Evolutionary conservation across 176 grass and related monocot species (phyloP), one percentile per base, ranked within the genome.

Genomic region (Areca catechu): DNA sequence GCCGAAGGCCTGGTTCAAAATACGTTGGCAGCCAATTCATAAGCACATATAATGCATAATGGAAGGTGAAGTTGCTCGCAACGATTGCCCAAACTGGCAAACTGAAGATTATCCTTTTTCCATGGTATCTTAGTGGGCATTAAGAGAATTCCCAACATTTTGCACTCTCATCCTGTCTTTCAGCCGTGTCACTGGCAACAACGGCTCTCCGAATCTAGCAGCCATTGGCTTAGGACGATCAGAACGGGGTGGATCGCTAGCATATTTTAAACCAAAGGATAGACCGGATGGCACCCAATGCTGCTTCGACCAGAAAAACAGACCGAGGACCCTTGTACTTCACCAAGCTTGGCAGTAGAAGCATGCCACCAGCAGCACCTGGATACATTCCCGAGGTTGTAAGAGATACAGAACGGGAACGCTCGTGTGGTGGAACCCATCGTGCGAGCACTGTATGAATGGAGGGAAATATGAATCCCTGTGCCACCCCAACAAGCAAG

Each of bases 11-110:
- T 19, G 81, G 57, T 43, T 88, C 89, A 19, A 88, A 95, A 63
- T 88, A 95, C 24, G 89, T 95, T 19, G 89, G 89, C 65, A 95
- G 58, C 89, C 89, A 95, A 54, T 95, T 95, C 84, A 95, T 84
- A 34, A 95, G 68, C 48, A 95, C 89, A 63, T 88, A 95, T 51
- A 95, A 58, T 34, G 89, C 89, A 49, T 95, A 95, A 68, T 95
- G 89, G 69, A 95, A 94, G 20, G 89, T 95, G 74, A 95, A 95
- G 66, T 95, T 95, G 63, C 85, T 95, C 2, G 82, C 77, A 20
- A 88, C 74, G 43, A 95, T 95, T 61, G 89, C 84, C 80, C 84
- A 95, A 29, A 88, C 76, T 20, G 89, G 84, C 54, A 94, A 71
- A 50, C 76, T 88, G 67, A 94, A 79, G 15, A 94, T 82, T 60